Base-by-base conservation (phyloP, 1,284 basidiomycete genomes). In the Trichosporon sp. region DNA sequence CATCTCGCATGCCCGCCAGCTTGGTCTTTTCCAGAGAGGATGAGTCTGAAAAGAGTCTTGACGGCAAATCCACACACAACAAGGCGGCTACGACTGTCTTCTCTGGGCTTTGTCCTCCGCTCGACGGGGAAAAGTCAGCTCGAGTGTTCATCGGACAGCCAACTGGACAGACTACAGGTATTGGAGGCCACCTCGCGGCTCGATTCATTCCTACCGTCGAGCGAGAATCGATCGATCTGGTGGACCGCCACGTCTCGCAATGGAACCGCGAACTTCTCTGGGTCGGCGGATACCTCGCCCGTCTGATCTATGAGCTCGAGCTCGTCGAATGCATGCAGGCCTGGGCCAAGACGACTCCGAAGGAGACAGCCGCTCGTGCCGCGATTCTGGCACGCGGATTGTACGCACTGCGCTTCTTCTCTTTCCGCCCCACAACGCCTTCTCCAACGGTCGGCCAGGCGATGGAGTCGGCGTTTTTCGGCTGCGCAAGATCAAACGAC, bases 121-220 rank as follows among this genome's bases (percentile, higher is more conserved):
- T 93, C 31, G 89, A 91, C 57, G 88, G 89, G 37, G 75, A 77
- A 5, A 73, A 75, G 56, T 66, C 70, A 59, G 64, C 74, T 19
- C 66, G 67, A 40, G 72, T 78, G 21, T 77, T 77, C 63, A 78
- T 77, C 31, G 80, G 79, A 11, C 80, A 80, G 66, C 74, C 81
- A 2, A 81, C 80, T 86, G 88, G 90, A 23, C 95, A 99, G 80
- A 96, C 94, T 6, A 96, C 94, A 2, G 92, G 94, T 57, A 87
- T 96, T 52, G 91, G 91, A 3, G 94, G 94, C 0, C 92, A 95
- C 73, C 87, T 98, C 78, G 87, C 92, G 1, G 89, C 92, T 2
- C 85, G 94, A 8, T 98, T 98, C 76, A 96, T 99, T 65, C 93
- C 94, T 0, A 99, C 95, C 0, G 95, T 99, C 2, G 95, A 99